A percentile compares a stretch with the other conserved stretches of the same genome.
phyloP scores from a whole-genome alignment of 2,329 filamentous ascomycete genomes.

The Venturia carpophila region DNA sequence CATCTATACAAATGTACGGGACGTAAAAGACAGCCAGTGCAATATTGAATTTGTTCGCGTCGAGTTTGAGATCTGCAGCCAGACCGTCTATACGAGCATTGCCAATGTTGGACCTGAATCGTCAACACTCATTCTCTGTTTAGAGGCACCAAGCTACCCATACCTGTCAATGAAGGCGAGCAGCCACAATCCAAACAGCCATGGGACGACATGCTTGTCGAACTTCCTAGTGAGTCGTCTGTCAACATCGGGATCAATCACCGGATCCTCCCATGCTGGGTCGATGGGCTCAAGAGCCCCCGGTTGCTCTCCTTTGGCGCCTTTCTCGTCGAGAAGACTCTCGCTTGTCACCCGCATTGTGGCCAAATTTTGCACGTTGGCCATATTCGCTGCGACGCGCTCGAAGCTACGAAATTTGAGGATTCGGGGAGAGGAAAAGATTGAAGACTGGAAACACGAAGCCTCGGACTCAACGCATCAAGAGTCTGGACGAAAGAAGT shows the following conservation, averaged over 20 bases:
- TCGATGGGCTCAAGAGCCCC: neutral
- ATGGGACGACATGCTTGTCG: slow-evolving; percentile 18
- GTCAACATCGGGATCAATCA: slow-evolving; percentile 8
- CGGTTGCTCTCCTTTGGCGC: neutral
- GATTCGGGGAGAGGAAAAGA: neutral
- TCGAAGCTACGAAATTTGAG: neutral
- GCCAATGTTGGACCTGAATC: slow-evolving; percentile 39
- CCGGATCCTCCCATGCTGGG: slow-evolving; percentile 4
- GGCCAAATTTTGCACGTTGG: neutral
- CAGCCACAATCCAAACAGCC: slow-evolving; percentile 15
- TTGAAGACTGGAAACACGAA: neutral
- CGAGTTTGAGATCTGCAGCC: slow-evolving; percentile 31
- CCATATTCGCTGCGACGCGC: neutral
- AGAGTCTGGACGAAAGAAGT: neutral
- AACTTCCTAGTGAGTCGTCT: slow-evolving; percentile 25
- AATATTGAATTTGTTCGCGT: slow-evolving; percentile 36
- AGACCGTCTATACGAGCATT: slow-evolving; percentile 34
- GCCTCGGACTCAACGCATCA: neutral
- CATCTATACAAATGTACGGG: slow-evolving; percentile 36
- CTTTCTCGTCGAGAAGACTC: slow-evolving; percentile 8
- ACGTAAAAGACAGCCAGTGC: slow-evolving; percentile 40
- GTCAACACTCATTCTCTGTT: neutral
- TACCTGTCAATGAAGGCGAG: slow-evolving; percentile 7
- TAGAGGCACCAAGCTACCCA: neutral
- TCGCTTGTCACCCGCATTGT: neutral